These are phyloP conservation scores for Zarea fungicola DNA, from an alignment of 2,329 filamentous ascomycete genomes.

Conservation along the genomic window DNA sequence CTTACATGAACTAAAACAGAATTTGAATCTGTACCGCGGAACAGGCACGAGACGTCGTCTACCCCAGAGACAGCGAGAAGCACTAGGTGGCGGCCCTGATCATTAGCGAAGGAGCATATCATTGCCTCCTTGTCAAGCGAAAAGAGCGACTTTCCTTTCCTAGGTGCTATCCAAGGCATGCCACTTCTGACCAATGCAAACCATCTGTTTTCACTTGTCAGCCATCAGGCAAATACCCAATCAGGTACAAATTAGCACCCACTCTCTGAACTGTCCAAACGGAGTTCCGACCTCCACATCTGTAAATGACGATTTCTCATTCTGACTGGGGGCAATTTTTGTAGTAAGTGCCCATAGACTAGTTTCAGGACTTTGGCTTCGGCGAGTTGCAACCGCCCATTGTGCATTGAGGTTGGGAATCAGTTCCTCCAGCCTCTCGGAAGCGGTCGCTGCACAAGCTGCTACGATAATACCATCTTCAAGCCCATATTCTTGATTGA, in stretches of 20 bases:
- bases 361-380: slow-evolving; percentile 63
- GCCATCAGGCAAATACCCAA: not conserved
- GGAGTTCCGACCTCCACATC: slow-evolving; percentile 58
- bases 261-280: slow-evolving; percentile 51
- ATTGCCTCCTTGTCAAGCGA: slow-evolving; percentile 71
- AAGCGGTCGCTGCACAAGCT: slow-evolving; percentile 22
- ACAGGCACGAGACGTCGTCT: slow-evolving; percentile 62
- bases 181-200: slow-evolving; percentile 76
- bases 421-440: slow-evolving; percentile 46
- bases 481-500: slow-evolving; percentile 57
- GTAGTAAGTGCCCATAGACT: slow-evolving; percentile 64
- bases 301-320: slow-evolving; percentile 52
- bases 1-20: slow-evolving; percentile 63
- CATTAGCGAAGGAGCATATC: slow-evolving; percentile 69
- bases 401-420: slow-evolving; percentile 53
- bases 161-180: slow-evolving; percentile 82
- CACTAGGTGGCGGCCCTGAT: slow-evolving; percentile 68
- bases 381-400: slow-evolving; percentile 47
- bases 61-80: slow-evolving; percentile 73
- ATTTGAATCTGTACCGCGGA: slow-evolving; percentile 61
- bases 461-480: slow-evolving; percentile 60
- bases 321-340: slow-evolving; percentile 50
- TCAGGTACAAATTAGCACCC: slow-evolving; percentile 7
- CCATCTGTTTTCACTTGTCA: slow-evolving; percentile 49
- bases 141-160: slow-evolving; percentile 68